Evolutionary conservation across 768 basidiomycete species (phyloP).

Genomic region (Filobasidium wieringae): DNA sequence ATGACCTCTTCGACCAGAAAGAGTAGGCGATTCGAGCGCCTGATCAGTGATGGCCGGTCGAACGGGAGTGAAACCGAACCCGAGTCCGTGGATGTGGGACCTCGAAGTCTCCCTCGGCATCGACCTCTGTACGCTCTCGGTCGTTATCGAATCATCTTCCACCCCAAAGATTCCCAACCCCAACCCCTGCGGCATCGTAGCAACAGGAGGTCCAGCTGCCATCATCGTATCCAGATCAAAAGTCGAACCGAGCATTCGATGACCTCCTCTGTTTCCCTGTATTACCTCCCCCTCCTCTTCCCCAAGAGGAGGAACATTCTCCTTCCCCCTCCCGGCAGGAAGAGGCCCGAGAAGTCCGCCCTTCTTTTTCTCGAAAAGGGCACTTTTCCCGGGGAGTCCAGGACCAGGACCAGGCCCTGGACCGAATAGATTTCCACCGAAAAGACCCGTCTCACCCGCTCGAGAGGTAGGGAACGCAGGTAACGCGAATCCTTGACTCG

Average conservation of each 20-base stretch:
- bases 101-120: too few relatives aligned
- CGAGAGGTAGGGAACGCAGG: background rate
- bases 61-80: background rate
- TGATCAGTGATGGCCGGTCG: too few relatives aligned
- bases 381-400: background rate
- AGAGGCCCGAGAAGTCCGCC: too few relatives aligned
- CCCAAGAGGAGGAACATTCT: conserved; percentile 2
- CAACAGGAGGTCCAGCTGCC: background rate
- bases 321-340: too few relatives aligned
- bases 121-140: too few relatives aligned
- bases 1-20: background rate
- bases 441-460: background rate
- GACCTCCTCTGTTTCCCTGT: background rate
- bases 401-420: background rate
- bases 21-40: too few relatives aligned
- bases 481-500: background rate
- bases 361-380: background rate
- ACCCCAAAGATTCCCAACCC: too few relatives aligned
- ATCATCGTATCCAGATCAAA: background rate
- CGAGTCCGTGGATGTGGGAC: background rate
- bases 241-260: background rate
- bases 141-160: too few relatives aligned
- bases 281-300: background rate
- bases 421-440: background rate
- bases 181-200: too few relatives aligned